phyloP scores from a whole-genome alignment of 164 flowering plant genomes.

The Euptelea pleiosperma region DNA sequence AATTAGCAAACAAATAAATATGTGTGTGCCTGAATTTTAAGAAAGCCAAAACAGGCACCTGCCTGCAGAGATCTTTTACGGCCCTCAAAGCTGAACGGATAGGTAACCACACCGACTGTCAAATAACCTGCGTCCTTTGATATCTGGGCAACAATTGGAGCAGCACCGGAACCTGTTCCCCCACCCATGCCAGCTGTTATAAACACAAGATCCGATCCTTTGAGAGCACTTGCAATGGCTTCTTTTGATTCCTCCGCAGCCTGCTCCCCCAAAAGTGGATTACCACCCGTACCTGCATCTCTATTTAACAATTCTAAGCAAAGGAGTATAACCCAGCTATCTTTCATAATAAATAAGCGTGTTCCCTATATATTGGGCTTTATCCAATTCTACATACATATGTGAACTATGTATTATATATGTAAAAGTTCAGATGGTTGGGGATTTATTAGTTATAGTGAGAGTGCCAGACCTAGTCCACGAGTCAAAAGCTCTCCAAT shows the following conservation, averaged over 20 bases:
- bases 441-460: not conserved
- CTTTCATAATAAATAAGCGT: not conserved
- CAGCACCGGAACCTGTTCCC: conserved; percentile 99
- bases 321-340: conserved; percentile 5
- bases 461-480: conserved; percentile 75
- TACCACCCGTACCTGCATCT: conserved; percentile 93
- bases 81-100: conserved; percentile 98
- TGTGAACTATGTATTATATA: not conserved
- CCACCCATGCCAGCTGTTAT: conserved; percentile 99
- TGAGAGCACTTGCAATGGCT: conserved; percentile 76
- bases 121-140: conserved; percentile 93
- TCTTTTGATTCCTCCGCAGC: conserved; percentile 99
- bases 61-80: conserved; percentile 95
- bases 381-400: not conserved
- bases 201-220: conserved; percentile 95
- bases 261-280: conserved; percentile 91
- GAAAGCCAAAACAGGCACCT: conserved; percentile 28
- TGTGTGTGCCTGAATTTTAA: not conserved
- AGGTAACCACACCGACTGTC: conserved; percentile 98
- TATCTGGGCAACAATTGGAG: conserved; percentile 95
- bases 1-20: not conserved
- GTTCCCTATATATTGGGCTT: not conserved
- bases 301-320: conserved; percentile 22
- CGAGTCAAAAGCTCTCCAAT: conserved; percentile 99
- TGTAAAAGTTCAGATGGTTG: not conserved